Percentiles rank a stretch among this genome's conserved stretches.
Evolutionary conservation across 768 basidiomycete genomes (phyloP).

Genomic region (Lentinus tigrinus): DNA sequence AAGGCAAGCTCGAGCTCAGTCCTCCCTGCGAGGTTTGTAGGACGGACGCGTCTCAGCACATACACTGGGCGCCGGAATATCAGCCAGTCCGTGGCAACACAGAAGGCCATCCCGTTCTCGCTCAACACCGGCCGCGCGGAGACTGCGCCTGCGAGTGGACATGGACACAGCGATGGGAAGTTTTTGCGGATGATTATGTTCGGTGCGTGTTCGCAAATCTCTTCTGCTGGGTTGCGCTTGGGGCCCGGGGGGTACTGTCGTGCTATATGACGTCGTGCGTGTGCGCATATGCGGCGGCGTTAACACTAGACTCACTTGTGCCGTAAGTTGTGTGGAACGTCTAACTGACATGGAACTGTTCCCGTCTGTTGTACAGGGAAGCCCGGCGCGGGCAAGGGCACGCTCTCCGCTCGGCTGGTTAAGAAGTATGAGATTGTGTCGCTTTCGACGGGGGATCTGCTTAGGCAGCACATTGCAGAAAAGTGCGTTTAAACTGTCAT

Average conservation of each 20-base stretch:
- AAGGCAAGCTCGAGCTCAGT: not conserved
- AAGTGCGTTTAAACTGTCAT: slow-evolving; percentile 33
- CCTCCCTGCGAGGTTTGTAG: not conserved
- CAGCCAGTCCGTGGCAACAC: slow-evolving; percentile 30
- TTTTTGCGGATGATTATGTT: slow-evolving; percentile 69
- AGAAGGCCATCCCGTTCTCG: slow-evolving; percentile 44
- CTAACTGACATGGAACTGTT: no score
- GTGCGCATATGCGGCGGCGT: not conserved
- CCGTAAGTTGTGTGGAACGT: no score
- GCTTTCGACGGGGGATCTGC: slow-evolving; percentile 81
- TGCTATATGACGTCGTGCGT: not conserved
- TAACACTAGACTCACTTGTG: no score
- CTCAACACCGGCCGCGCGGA: slow-evolving; percentile 43
- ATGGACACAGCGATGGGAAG: slow-evolving; percentile 10
- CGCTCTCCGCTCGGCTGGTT: slow-evolving; percentile 70
- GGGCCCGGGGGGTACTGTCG: not conserved
- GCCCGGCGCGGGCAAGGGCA: slow-evolving; percentile 86
- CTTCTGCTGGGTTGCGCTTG: not conserved
- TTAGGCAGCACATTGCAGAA: slow-evolving; percentile 81
- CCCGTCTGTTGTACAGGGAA: no score
- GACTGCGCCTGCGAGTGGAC: slow-evolving; percentile 9
- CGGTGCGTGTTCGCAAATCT: slow-evolving; percentile 28
- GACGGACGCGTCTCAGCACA: not conserved
- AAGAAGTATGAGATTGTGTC: slow-evolving; percentile 78
- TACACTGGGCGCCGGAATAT: slow-evolving; percentile 8